Evolutionary conservation across 192 early-diverging fungal species (phyloP), one percentile per base, ranked within the genome.

Genomic region (Backusella tarrabulga): DNA sequence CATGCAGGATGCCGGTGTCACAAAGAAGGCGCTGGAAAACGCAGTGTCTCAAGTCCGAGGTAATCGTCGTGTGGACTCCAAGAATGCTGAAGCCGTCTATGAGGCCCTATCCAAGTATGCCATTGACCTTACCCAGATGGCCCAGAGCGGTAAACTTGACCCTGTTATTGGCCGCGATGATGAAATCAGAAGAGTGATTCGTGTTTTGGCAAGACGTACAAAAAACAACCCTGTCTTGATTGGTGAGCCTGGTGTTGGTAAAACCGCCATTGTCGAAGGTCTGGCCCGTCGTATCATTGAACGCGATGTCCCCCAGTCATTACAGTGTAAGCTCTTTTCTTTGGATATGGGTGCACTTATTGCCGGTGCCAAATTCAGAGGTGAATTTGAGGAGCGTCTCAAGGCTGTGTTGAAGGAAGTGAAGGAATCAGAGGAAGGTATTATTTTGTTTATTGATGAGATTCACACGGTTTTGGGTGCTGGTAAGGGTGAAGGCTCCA

Each of bases 361-460:
- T 75, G 97, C 98, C 5, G 98, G 98, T 50, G 93, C 97, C 50
- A 97, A 97, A 84, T 98, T 96, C 84, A 92, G 95, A 67, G 98
- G 98, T 76, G 97, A 99, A 88, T 99, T 98, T 75, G 98, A 99
- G 81, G 97, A 98, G 81, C 92, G 98, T 32, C 90, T 99, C 46
- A 98, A 99, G 90, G 88, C 95, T 0, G 94, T 99, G 8, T 87
- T 99, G 50, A 97, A 97, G 80, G 97, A 99, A 85, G 93, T 98
- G 71, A 94, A 93, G 74, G 94, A 98, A 34, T 91, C 95, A 26
- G 88, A 93, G 42, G 95, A 93, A 40, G 91, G 92, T 21, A 90
- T 95, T 29, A 99, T 99, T 74, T 84, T 99, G 34, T 99, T 99
- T 83, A 97, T 99, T 73, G 98, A 99, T 83, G 98, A 99, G 85